A percentile compares a stretch with the other conserved stretches of the same genome.
These are phyloP conservation scores for Epithemia pelagica DNA, from an alignment of 108 stramenopile species.

Conservation along the genomic window DNA sequence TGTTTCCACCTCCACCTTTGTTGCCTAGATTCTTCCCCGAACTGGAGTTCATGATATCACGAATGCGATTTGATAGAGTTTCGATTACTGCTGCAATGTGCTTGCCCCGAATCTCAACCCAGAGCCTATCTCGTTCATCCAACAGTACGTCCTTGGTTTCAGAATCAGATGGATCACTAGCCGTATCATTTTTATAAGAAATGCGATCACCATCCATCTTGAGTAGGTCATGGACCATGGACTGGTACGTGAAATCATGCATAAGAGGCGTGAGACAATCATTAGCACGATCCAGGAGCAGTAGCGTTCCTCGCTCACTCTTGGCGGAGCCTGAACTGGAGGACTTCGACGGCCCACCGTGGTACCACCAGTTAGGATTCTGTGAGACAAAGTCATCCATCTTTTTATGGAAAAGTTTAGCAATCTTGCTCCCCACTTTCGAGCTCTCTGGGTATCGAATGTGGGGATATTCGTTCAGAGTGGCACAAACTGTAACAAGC, in stretches of 20 bases:
- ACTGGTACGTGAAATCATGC: conserved; percentile 98
- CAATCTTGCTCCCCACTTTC: conserved; percentile 51
- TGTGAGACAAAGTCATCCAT: conserved; percentile 75
- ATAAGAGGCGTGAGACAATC: conserved; percentile 94
- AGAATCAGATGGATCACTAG: conserved; percentile 28
- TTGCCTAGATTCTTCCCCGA: conserved; percentile 35
- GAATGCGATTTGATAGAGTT: conserved; percentile 61
- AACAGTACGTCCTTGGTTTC: conserved; percentile 78
- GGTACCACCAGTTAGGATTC: conserved; percentile 83
- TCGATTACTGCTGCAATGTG: conserved; percentile 95
- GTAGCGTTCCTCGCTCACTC: conserved; percentile 75
- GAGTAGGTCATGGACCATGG: conserved; percentile 94
- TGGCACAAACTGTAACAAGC: conserved; percentile 93
- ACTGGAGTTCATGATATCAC: conserved; percentile 68
- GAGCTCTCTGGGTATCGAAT: conserved; percentile 78
- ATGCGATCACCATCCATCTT: conserved; percentile 80
- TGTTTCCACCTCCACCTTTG: conserved; percentile 33
- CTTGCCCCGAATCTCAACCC: conserved; percentile 92
- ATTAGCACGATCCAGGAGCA: conserved; percentile 86
- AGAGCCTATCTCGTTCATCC: conserved; percentile 91
- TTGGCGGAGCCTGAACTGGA: conserved; percentile 18
- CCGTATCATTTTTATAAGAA: conserved; percentile 55
- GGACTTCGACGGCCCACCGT: conserved; percentile 67
- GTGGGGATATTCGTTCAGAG: conserved; percentile 95
- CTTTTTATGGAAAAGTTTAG: conserved; percentile 73